Conservation (phyloP, 2,329 filamentous ascomycete species). For the Plectosphaerella sp. region DNA sequence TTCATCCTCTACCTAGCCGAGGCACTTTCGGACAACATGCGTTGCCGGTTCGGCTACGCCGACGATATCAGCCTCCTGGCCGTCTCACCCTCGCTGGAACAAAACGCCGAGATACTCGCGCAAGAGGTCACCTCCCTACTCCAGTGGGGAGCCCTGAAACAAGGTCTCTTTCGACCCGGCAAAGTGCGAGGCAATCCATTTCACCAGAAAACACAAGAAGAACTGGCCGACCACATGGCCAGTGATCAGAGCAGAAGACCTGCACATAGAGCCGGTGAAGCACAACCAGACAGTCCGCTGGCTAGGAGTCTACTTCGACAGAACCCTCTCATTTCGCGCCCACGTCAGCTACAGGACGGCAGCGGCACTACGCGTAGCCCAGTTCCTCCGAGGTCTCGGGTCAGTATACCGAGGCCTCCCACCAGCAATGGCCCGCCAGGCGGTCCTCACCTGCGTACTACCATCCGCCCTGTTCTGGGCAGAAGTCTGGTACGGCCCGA, state of each 20-base stretch:
- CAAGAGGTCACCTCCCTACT: not conserved
- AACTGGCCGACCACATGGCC: not conserved
- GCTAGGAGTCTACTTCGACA: not conserved
- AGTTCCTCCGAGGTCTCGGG: not conserved
- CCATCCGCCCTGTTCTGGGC: not conserved
- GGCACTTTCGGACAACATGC: not conserved
- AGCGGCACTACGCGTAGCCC: not conserved
- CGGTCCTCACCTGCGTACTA: not conserved
- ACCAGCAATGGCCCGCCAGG: not conserved
- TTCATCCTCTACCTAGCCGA: constrained; percentile 6
- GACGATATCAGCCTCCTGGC: not conserved
- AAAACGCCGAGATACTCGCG: not conserved
- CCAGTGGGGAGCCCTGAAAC: not conserved
- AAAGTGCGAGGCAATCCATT: not conserved
- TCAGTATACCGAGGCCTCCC: not conserved
- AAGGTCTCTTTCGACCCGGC: not conserved
- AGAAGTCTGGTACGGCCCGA: not conserved
- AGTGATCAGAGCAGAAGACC: not conserved
- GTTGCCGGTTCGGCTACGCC: not conserved
- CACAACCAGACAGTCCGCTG: not conserved
- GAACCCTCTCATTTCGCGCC: not conserved
- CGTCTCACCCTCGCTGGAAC: not conserved
- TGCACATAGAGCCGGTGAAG: not conserved
- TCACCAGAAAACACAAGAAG: not conserved
- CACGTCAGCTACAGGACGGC: not conserved